Evolutionary conservation across 306 rosid species (phyloP).

Genomic region (Vigna hirtella): DNA sequence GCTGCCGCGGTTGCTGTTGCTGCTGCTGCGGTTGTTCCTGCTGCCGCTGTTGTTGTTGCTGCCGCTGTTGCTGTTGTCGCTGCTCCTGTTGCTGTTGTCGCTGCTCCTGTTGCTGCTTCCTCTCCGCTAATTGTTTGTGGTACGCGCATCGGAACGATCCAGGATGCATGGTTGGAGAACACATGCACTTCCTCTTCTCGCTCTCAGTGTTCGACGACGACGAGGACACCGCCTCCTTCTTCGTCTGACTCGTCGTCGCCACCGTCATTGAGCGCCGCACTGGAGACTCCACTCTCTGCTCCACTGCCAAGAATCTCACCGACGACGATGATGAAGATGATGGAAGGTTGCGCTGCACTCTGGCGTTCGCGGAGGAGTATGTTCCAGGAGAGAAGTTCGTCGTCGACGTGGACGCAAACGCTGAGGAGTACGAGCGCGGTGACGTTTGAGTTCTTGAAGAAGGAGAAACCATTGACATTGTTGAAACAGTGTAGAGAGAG

Average conservation of each 20-base stretch:
- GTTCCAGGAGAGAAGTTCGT: not conserved
- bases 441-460: constrained; percentile 45
- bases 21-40: not conserved
- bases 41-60: constrained; percentile 1
- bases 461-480: constrained; percentile 41
- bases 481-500: not conserved
- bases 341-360: not conserved
- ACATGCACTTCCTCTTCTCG: constrained; percentile 56
- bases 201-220: not conserved
- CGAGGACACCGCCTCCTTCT: constrained; percentile 40
- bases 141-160: constrained; percentile 78
- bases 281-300: not conserved
- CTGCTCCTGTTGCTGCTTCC: constrained; percentile 10
- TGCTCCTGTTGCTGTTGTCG: not conserved
- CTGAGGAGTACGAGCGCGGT: constrained; percentile 30
- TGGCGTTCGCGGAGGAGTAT: not conserved
- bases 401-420: constrained; percentile 60
- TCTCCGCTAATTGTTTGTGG: constrained; percentile 54
- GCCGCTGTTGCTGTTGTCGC: too few species aligned
- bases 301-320: not conserved
- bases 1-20: not conserved
- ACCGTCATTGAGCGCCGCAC: not conserved
- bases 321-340: not conserved
- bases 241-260: constrained; percentile 41
- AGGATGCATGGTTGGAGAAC: constrained; percentile 77